Evolutionary conservation across 2,329 filamentous ascomycete species (phyloP).

Genomic region (Diplodia sapinea): DNA sequence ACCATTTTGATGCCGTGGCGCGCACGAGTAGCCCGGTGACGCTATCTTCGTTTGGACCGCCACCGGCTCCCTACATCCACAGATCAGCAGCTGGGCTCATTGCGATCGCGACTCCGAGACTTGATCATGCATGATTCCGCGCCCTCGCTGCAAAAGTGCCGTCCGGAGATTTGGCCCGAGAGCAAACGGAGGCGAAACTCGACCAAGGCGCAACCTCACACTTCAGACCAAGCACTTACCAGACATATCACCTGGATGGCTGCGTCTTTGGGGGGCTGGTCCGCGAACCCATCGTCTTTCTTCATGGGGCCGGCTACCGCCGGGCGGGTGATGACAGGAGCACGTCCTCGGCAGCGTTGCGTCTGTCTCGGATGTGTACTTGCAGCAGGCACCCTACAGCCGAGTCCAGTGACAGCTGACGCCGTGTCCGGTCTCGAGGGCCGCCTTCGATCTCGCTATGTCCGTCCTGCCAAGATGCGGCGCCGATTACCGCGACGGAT

Average conservation of each 20-base stretch:
- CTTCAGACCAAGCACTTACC: conserved; percentile 40
- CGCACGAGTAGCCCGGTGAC: conserved; percentile 89
- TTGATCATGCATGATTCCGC: conserved; percentile 19
- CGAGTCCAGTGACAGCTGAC: neutral
- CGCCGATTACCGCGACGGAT: neutral
- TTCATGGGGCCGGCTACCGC: conserved; percentile 47
- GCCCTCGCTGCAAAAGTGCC: conserved; percentile 3
- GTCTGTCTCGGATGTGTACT: conserved; percentile 18
- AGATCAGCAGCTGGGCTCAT: conserved; percentile 29
- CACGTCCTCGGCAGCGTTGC: conserved; percentile 9
- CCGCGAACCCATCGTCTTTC: conserved; percentile 45
- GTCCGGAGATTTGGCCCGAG: conserved; percentile 3
- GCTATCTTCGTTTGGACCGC: conserved; percentile 88
- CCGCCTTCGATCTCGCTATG: neutral
- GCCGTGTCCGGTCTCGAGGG: neutral
- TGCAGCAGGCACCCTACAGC: neutral
- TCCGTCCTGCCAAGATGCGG: conserved; percentile 5
- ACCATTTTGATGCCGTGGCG: conserved; percentile 79
- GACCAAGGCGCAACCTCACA: conserved; percentile 6
- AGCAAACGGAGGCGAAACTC: conserved; percentile 6
- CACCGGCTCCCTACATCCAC: conserved; percentile 74
- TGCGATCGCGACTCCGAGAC: conserved; percentile 13
- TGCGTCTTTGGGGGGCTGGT: conserved; percentile 46
- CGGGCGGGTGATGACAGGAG: conserved; percentile 19
- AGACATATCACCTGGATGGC: conserved; percentile 58